These are phyloP conservation scores for Hypocreales sp. DNA, from an alignment of 2,329 filamentous ascomycete species.

Conservation along the genomic window DNA sequence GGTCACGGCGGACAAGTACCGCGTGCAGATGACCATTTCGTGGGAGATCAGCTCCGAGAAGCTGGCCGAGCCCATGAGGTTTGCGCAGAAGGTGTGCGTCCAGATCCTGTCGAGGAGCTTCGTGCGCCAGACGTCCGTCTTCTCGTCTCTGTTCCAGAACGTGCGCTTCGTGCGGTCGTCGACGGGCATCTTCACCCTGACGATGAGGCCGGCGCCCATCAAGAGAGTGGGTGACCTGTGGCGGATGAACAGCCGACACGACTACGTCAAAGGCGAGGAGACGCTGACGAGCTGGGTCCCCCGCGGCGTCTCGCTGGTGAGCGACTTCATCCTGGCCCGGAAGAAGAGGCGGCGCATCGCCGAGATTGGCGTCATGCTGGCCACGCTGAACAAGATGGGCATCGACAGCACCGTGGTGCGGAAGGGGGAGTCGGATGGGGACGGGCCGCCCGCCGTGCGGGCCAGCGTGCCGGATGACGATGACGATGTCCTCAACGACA, in stretches of 20 bases:
- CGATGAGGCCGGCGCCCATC: slow-evolving; percentile 74
- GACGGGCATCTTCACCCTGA: slow-evolving; percentile 72
- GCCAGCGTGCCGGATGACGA: slow-evolving; percentile 36
- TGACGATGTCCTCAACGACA: slow-evolving; percentile 42
- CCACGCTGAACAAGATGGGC: slow-evolving; percentile 45
- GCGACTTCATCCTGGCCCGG: slow-evolving; percentile 64
- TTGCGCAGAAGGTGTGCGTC: slow-evolving; percentile 63
- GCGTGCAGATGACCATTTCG: slow-evolving; percentile 70
- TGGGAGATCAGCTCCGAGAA: slow-evolving; percentile 80
- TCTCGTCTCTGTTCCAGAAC: slow-evolving; percentile 74
- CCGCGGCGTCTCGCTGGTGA: slow-evolving; percentile 77
- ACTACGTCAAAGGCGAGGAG: slow-evolving; percentile 95
- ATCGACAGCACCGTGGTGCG: slow-evolving; percentile 24
- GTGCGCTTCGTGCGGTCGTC: slow-evolving; percentile 77
- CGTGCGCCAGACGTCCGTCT: slow-evolving; percentile 73
- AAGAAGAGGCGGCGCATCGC: slow-evolving; percentile 59
- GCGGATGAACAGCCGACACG: slow-evolving; percentile 88
- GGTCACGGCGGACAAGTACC: slow-evolving; percentile 81
- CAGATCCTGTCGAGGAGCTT: slow-evolving; percentile 77
- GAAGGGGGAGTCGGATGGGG: slow-evolving; percentile 19
- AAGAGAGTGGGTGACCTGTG: slow-evolving; percentile 88
- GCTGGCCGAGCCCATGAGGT: slow-evolving; percentile 76
- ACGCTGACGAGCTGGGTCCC: slow-evolving; percentile 72
- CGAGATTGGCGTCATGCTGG: slow-evolving; percentile 65
- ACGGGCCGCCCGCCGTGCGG: slow-evolving; percentile 18